Evolutionary conservation across 441 rosid genomes (phyloP).

Genomic region (Gossypium trilobum): DNA sequence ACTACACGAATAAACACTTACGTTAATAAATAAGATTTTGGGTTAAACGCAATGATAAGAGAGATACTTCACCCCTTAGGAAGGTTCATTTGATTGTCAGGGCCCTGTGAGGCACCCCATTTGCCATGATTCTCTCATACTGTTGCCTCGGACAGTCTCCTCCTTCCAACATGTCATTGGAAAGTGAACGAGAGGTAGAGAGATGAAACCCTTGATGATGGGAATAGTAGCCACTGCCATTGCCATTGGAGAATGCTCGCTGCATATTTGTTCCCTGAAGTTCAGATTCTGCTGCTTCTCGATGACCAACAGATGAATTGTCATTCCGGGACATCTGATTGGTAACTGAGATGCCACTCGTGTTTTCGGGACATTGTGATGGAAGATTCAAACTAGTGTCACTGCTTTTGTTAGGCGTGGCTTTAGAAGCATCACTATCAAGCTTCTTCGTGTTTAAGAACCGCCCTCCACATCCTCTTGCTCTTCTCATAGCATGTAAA

Average conservation of each 20-base stretch:
- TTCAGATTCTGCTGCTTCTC: background rate
- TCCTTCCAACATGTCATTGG: constrained; percentile 19
- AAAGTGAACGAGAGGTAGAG: constrained; percentile 5
- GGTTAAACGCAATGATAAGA: background rate
- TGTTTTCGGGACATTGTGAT: background rate
- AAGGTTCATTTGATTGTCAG: constrained; percentile 24
- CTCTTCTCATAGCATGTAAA: constrained; percentile 27
- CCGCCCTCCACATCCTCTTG: constrained; percentile 43
- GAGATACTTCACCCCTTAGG: background rate
- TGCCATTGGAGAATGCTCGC: constrained; percentile 13
- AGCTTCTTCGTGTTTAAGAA: constrained; percentile 31
- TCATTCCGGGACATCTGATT: background rate
- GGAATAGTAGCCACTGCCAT: constrained; percentile 6
- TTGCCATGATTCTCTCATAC: constrained; percentile 21
- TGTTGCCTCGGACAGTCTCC: constrained; percentile 13
- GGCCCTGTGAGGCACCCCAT: constrained; percentile 20
- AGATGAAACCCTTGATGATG: constrained; percentile 16
- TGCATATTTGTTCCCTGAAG: constrained; percentile 1
- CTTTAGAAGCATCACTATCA: constrained; percentile 12
- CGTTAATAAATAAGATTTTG: background rate
- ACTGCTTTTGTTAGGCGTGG: background rate
- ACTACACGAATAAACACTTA: background rate
- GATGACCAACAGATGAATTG: constrained; percentile 13
- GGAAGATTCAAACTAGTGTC: constrained; percentile 13
- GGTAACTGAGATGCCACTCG: constrained; percentile 5